A percentile compares a stretch with the other conserved stretches of the same genome.
Evolutionary conservation across 1,284 basidiomycete species (phyloP).

Genomic region (Moesziomyces antarcticus): DNA sequence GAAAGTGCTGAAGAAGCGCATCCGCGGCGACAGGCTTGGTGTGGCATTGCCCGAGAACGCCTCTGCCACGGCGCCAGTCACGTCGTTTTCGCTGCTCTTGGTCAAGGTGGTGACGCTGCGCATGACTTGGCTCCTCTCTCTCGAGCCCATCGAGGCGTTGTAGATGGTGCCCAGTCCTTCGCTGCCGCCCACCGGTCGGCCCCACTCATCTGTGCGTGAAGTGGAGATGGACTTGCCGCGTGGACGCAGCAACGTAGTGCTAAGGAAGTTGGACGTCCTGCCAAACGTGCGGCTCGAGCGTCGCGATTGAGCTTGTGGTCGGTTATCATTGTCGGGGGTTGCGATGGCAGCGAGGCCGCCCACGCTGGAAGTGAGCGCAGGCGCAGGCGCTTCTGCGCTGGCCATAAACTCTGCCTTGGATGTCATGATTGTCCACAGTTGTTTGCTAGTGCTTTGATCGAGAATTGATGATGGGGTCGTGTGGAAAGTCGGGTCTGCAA

Average conservation of each 20-base stretch:
- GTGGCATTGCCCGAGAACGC: conserved; percentile 27
- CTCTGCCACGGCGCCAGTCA: conserved; percentile 33
- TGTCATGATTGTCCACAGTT: conserved; percentile 10
- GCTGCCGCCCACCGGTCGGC: conserved; percentile 41
- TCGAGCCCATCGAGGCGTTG: conserved; percentile 18
- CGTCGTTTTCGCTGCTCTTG: conserved; percentile 31
- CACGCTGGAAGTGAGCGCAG: conserved; percentile 5
- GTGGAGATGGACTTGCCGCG: conserved; percentile 24
- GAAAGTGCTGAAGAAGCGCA: conserved; percentile 19
- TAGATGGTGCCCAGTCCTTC: conserved; percentile 44
- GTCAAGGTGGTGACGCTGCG: conserved; percentile 40
- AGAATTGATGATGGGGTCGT: not conserved
- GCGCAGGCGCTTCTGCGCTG: conserved; percentile 2
- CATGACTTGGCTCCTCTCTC: conserved; percentile 42
- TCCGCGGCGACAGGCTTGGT: conserved; percentile 4
- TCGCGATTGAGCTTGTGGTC: conserved; percentile 16
- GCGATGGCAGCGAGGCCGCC: not conserved
- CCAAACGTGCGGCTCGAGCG: conserved; percentile 18
- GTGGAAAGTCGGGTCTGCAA: not conserved
- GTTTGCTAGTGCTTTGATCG: not conserved
- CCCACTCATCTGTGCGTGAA: conserved; percentile 23
- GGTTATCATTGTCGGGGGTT: not conserved
- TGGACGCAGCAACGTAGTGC: conserved; percentile 19
- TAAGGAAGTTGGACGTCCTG: conserved; percentile 25
- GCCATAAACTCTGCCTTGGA: conserved; percentile 31